These are phyloP conservation scores for Rugonectria rugulosa DNA, from an alignment of 2,329 filamentous ascomycete species.

Conservation along the genomic window DNA sequence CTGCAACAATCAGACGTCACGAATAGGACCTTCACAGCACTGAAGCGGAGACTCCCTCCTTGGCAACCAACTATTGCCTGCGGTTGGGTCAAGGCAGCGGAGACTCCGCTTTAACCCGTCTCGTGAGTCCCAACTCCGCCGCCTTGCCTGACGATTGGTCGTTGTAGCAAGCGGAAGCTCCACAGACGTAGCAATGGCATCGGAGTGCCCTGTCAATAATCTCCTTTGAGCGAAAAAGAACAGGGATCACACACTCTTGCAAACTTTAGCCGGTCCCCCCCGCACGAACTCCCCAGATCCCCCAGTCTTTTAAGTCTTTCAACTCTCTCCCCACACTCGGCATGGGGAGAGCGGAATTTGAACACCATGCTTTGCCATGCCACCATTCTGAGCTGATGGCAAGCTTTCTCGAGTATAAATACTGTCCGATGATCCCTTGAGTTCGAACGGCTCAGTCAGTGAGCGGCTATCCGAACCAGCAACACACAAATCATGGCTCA, in stretches of 20 bases:
- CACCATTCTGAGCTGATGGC: not conserved
- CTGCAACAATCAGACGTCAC: too few relatives aligned
- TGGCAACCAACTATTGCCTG: too few relatives aligned
- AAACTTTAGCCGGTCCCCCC: too few relatives aligned
- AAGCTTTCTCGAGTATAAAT: slow-evolving; percentile 3
- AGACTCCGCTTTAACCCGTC: not conserved
- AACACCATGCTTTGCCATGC: slow-evolving; percentile 11
- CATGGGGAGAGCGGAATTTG: too few relatives aligned
- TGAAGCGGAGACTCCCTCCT: not conserved
- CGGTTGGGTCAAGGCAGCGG: too few relatives aligned
- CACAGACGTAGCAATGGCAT: not conserved
- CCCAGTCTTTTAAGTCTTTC: too few relatives aligned
- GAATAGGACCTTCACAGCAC: too few relatives aligned
- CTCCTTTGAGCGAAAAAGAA: not conserved
- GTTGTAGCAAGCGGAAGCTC: slow-evolving; percentile 13
- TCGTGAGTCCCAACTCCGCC: not conserved
- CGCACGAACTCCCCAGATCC: slow-evolving; percentile 1
- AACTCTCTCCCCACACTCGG: too few relatives aligned
- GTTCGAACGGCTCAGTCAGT: too few relatives aligned
- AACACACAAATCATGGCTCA: slow-evolving; percentile 41
- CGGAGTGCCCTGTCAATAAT: slow-evolving; percentile 19
- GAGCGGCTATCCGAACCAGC: too few relatives aligned
- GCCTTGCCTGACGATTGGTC: not conserved
- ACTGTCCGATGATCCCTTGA: too few relatives aligned
- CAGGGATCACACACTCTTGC: too few relatives aligned